These are phyloP conservation scores for Coffea humblotiana DNA, from an alignment of 305 asterid genomes.

Conservation along the genomic window DNA sequence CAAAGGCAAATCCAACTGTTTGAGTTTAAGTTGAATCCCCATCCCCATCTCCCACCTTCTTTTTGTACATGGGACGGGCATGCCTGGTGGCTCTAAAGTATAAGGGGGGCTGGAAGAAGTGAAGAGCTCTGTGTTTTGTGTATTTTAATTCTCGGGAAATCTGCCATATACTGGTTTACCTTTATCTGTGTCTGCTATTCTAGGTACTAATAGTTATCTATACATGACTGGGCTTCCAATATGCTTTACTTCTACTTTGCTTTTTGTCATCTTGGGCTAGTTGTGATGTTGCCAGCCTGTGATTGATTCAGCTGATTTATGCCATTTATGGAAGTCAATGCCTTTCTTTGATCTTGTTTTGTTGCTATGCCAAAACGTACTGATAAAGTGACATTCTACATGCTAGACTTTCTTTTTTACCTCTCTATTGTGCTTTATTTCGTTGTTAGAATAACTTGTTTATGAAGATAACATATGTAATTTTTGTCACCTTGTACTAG, in stretches of 20 bases:
- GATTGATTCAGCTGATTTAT: background rate
- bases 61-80: background rate
- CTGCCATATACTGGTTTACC: background rate
- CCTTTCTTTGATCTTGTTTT: background rate
- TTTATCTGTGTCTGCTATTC: background rate
- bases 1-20: conserved; percentile 1
- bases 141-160: background rate
- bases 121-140: background rate
- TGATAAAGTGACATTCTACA: background rate
- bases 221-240: background rate
- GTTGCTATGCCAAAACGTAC: background rate
- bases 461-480: background rate
- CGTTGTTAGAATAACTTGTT: background rate
- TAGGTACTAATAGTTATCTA: background rate
- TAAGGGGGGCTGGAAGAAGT: background rate
- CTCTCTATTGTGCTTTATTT: background rate
- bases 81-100: background rate
- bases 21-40: background rate
- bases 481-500: background rate
- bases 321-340: background rate
- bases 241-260: background rate
- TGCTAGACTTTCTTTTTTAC: background rate
- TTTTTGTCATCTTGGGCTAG: background rate
- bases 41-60: background rate
- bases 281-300: background rate